phyloP scores from a whole-genome alignment of 768 basidiomycete genomes.

The Rhizopogon rudus region DNA sequence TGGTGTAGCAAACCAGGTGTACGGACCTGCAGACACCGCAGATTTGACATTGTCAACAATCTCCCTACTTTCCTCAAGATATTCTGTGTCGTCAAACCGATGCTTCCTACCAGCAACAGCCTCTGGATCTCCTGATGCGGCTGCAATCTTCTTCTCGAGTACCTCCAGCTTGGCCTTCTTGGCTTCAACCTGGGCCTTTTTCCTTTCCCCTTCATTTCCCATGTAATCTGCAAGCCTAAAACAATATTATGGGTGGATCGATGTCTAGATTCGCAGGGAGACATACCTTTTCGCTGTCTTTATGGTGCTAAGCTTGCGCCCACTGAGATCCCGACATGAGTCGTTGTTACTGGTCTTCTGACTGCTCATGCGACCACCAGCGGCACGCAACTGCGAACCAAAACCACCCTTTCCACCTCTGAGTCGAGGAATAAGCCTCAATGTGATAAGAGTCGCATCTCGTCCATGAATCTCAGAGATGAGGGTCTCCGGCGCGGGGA shows the following conservation, averaged over 20 bases:
- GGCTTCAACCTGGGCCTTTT: conserved; percentile 72
- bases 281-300: conserved; percentile 93
- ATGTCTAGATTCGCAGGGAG: not conserved
- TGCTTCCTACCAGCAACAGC: conserved; percentile 73
- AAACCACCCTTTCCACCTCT: conserved; percentile 97
- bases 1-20: not conserved
- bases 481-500: conserved; percentile 22
- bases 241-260: not conserved
- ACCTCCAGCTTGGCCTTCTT: conserved; percentile 80
- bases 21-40: conserved; percentile 79
- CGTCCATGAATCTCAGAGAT: conserved; percentile 32
- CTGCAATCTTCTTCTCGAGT: conserved; percentile 69
- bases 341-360: conserved; percentile 96
- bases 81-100: conserved; percentile 89
- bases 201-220: conserved; percentile 76
- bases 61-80: conserved; percentile 85
- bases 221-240: conserved; percentile 78
- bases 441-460: conserved; percentile 42
- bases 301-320: conserved; percentile 85
- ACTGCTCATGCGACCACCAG: conserved; percentile 95
- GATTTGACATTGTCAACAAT: conserved; percentile 88
- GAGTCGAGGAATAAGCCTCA: conserved; percentile 72
- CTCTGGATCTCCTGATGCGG: conserved; percentile 36
- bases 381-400: conserved; percentile 92
- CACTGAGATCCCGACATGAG: conserved; percentile 88